A percentile compares a stretch with the other conserved stretches of the same genome.
Evolutionary conservation across 495 filamentous ascomycete species (phyloP).

Genomic region (Aspergillus sclerotioniger): DNA sequence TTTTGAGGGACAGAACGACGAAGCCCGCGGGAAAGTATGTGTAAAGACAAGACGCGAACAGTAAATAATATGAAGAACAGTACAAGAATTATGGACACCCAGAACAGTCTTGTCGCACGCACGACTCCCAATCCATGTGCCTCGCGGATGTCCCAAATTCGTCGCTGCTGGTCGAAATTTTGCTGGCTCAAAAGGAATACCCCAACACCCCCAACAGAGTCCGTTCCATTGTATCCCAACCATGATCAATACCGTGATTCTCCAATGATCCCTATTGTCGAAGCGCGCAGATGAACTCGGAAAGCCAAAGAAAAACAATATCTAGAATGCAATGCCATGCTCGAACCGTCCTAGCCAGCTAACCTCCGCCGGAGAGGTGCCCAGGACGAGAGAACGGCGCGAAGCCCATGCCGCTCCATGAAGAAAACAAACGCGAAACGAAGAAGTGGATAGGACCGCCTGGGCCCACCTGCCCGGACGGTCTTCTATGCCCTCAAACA

Average conservation of each 20-base stretch:
- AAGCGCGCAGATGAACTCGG: slow-evolving; percentile 37
- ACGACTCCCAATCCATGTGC: slow-evolving; percentile 30
- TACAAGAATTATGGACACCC: slow-evolving; percentile 35
- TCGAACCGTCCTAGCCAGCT: slow-evolving; percentile 30
- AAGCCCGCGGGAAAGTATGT: not conserved
- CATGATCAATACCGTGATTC: slow-evolving; percentile 48
- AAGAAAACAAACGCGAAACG: slow-evolving; percentile 30
- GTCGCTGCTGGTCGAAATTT: slow-evolving; percentile 17
- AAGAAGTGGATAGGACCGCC: slow-evolving; percentile 32
- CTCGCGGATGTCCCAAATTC: slow-evolving; percentile 22
- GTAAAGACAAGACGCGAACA: slow-evolving; percentile 14
- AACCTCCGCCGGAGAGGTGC: slow-evolving; percentile 24
- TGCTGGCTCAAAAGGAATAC: slow-evolving; percentile 46
- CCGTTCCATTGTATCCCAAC: slow-evolving; percentile 48
- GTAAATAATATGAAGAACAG: slow-evolving; percentile 15
- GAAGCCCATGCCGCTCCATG: slow-evolving; percentile 27
- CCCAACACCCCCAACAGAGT: slow-evolving; percentile 48
- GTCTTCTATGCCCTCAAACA: slow-evolving; percentile 31
- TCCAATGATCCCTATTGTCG: slow-evolving; percentile 45
- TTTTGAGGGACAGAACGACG: not conserved
- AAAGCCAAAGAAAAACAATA: slow-evolving; percentile 29
- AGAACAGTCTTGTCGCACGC: slow-evolving; percentile 40
- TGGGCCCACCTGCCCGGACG: slow-evolving; percentile 33
- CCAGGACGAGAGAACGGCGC: slow-evolving; percentile 29
- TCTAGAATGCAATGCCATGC: slow-evolving; percentile 47